Evolutionary conservation across 2,329 filamentous ascomycete species (phyloP), one percentile per base, ranked within the genome.

Genomic region (Pochonia chlamydosporia): DNA sequence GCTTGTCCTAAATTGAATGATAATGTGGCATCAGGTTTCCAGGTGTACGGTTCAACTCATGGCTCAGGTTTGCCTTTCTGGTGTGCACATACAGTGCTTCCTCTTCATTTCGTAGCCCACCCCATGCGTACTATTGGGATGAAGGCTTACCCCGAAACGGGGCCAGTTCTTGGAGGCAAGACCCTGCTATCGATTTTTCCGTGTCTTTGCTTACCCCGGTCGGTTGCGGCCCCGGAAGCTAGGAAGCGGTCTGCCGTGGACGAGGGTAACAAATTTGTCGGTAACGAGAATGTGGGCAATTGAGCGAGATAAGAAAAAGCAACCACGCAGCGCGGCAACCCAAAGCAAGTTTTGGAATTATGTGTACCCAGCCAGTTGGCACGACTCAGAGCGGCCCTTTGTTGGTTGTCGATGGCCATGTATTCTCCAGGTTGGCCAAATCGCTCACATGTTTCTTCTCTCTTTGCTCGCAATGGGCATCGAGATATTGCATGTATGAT

Each of bases 141-240:
- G n/a, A n/a, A n/a, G n/a, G n/a, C n/a, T n/a, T n/a, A n/a, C n/a
- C n/a, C n/a, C n/a, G n/a, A n/a, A n/a, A n/a, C n/a, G 33, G n/a
- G 7, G 33, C 13, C 33, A 10, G 9, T 10, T 9, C 33, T 7
- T 16, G 33, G n/a, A 7, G 7, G 8, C n/a, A 8, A 18, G 25
- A 31, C 28, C 20, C 39, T 40, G 36, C 13, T 25, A 23, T 18
- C 35, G 44, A 20, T 11, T 35, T n/a, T 42, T 21, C 44, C 39
- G 39, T 42, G 44, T 47, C 39, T 37, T 31, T 41, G 28, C 23
- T 35, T 14, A 35, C 25, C 44, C 36, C 26, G 44, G 44, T 40
- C 20, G 40, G 44, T 37, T 13, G 37, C 30, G 31, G 44, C 16
- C 44, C 28, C 37, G 44, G 26, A 42, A 31, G 20, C 14, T 13